Base-by-base conservation (phyloP, 2,329 filamentous ascomycete genomes). In the Capronia americana region DNA sequence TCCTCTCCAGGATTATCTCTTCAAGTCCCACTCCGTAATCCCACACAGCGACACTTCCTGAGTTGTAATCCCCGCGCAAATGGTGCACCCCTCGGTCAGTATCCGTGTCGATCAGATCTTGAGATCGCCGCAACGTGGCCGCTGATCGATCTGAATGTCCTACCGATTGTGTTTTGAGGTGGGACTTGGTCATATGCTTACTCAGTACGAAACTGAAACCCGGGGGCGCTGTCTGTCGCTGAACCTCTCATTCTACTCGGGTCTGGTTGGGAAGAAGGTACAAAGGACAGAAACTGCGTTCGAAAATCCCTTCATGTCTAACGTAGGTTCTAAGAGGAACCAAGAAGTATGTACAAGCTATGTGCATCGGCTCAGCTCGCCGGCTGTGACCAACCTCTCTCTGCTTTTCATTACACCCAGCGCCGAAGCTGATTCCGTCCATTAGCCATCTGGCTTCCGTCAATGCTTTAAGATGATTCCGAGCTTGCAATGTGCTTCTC, bases 401-500 rank as follows among this genome's bases (percentile, higher is more conserved):
- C 6, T 14, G 34, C 34, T 41, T 41, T 14, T 41, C 48, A 51
- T 11, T 51, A 2, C 48, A 7, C n/a, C 48, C 23, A 2, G 8
- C 20, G 48, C 23, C 48, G 14, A 28, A 26, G 48, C 26, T 3
- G 10, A 14, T 24, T 14, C 23, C 48, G 5, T n/a, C 38, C 38
- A 6, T 6, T n/a, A 3, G 6, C 17, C 38, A 44, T 8, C 5
- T n/a, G 5, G 48, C 24, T 17, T 17, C 17, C 48, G 11, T 10
- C 11, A 11, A 26, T 26, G 23, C 61, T 50, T 57, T 34, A 58
- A 57, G 61, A 54, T n/a, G 57, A 48, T 24, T 64, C 32, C 44
- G 62, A 55, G 8, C 26, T 41, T 14, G 51, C 30, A 1, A 55
- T 53, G 14, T 57, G 38, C 54, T 68, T 68, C 41, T 68, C 66